Evolutionary conservation across 1,284 basidiomycete species (phyloP).

Genomic region (Boletus sp.): DNA sequence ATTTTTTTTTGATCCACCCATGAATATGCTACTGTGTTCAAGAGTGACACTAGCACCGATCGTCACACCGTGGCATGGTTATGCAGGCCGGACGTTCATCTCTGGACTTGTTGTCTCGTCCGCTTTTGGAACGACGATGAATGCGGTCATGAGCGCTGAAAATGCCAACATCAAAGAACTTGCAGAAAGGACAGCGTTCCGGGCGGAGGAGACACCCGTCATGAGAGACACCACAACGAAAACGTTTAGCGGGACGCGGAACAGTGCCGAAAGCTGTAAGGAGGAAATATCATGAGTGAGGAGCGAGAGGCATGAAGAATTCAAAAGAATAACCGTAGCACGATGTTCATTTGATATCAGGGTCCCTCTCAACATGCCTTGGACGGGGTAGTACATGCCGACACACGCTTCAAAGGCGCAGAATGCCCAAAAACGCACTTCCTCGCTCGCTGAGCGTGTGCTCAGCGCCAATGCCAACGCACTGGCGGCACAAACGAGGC

Average conservation of each 20-base stretch:
- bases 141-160: conserved; percentile 57
- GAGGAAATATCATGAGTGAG: background rate
- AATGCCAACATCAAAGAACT: conserved; percentile 56
- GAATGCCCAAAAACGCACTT: conserved; percentile 65
- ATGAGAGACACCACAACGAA: conserved; percentile 71
- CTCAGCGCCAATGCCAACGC: conserved; percentile 54
- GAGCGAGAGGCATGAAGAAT: background rate
- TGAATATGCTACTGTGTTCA: background rate
- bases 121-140: conserved; percentile 39
- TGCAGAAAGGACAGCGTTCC: conserved; percentile 56
- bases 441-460: conserved; percentile 45
- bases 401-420: conserved; percentile 73
- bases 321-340: conserved; percentile 50
- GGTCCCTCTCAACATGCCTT: conserved; percentile 68
- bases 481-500: conserved; percentile 55
- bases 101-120: conserved; percentile 25
- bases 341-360: conserved; percentile 71
- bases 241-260: conserved; percentile 70
- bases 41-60: background rate
- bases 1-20: background rate
- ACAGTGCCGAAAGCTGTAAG: conserved; percentile 60
- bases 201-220: conserved; percentile 64
- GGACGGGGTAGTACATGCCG: conserved; percentile 74
- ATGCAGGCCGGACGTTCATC: conserved; percentile 20
- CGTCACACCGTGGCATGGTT: background rate